phyloP scores from a whole-genome alignment of 164 flowering plant species.

The Stephania cephalantha region DNA sequence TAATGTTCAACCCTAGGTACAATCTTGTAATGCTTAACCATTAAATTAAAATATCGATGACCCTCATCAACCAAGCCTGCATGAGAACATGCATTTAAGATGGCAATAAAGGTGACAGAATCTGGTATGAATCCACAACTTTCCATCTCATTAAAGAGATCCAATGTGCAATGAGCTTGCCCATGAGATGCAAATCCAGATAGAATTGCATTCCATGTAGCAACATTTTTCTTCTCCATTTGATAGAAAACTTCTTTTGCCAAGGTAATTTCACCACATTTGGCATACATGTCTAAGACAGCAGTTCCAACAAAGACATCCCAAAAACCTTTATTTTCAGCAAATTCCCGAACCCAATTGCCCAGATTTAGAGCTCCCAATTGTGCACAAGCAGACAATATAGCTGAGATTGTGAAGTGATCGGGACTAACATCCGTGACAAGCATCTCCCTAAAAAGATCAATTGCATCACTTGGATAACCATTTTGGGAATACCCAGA shows the following conservation, averaged over 20 bases:
- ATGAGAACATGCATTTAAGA: constrained; percentile 17
- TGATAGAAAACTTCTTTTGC: constrained; percentile 13
- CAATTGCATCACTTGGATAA: constrained; percentile 1
- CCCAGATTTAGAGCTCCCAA: constrained; percentile 16
- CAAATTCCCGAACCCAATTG: constrained; percentile 12
- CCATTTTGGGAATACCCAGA: constrained; percentile 14
- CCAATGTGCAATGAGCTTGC: constrained; percentile 6
- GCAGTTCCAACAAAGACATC: constrained; percentile 12
- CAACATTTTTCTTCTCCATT: constrained; percentile 14
- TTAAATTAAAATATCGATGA: constrained; percentile 3
- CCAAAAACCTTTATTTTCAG: constrained; percentile 13
- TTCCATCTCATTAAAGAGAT: constrained; percentile 14
- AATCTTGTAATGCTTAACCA: constrained; percentile 12
- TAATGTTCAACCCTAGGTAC: constrained; percentile 12
- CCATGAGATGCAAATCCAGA: constrained; percentile 22
- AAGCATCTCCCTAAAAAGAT: constrained; percentile 14
- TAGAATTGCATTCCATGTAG: constrained; percentile 17
- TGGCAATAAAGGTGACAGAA: constrained; percentile 17
- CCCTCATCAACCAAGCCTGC: constrained; percentile 15
- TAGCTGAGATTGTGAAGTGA: constrained; percentile 10
- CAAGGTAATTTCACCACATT: constrained; percentile 9
- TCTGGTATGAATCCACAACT: constrained; percentile 11
- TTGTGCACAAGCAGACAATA: constrained; percentile 18
- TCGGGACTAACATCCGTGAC: constrained; percentile 8
- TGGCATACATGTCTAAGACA: constrained; percentile 11